Evolutionary conservation across 441 rosid species (phyloP).

Genomic region (Eruca vesicaria): DNA sequence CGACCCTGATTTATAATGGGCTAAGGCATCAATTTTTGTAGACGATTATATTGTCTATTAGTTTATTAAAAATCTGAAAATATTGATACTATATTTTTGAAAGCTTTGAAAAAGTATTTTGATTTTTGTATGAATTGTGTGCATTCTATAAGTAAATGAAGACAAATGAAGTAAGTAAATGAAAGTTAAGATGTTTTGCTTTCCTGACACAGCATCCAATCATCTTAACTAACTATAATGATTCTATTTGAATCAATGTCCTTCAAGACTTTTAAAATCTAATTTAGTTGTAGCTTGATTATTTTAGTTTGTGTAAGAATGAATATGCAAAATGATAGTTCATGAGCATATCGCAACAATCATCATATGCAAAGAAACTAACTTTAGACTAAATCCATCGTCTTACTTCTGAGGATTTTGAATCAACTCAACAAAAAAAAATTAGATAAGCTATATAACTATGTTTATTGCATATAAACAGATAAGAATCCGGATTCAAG

Average conservation of each 20-base stretch:
- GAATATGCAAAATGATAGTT: neutral
- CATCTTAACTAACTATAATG: neutral
- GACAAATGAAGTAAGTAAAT: too few relatives aligned
- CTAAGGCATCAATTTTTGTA: too few relatives aligned
- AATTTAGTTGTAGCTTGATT: neutral
- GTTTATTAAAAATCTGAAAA: too few relatives aligned
- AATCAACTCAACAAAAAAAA: neutral
- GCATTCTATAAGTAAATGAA: neutral
- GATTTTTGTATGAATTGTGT: neutral
- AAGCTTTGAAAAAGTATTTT: too few relatives aligned
- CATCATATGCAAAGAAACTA: neutral
- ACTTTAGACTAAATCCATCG: neutral
- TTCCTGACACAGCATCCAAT: neutral
- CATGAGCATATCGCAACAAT: neutral
- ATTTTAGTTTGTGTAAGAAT: neutral
- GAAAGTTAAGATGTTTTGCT: neutral
- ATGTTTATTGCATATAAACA: conserved; percentile 1
- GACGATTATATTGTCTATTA: too few relatives aligned
- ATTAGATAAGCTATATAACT: conserved; percentile 8
- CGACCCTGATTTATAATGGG: too few relatives aligned
- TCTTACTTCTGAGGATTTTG: neutral
- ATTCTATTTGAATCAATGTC: neutral
- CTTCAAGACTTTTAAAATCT: neutral
- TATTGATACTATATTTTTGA: too few relatives aligned
- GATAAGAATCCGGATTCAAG: conserved; percentile 11